Percentiles rank a stretch among this genome's conserved stretches.
Conservation (phyloP, 768 basidiomycete genomes). For the Boletales sp. region DNA sequence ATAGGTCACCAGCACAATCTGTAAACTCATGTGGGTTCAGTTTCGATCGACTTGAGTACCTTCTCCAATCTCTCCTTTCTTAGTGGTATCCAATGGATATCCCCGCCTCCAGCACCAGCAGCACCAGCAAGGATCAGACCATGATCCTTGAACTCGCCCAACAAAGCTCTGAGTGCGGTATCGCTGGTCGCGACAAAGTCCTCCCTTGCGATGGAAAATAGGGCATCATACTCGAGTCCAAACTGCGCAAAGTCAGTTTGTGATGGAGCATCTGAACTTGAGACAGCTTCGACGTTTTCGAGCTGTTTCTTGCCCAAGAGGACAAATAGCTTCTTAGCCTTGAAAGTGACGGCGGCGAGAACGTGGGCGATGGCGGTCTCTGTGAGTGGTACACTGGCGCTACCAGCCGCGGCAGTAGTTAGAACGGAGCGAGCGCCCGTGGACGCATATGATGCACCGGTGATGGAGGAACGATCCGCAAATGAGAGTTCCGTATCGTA, state of each 20-base stretch:
- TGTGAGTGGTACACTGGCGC: slow-evolving; percentile 46
- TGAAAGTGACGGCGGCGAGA: slow-evolving; percentile 81
- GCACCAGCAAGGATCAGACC: slow-evolving; percentile 59
- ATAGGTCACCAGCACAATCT: neutral
- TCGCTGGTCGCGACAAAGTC: slow-evolving; percentile 89
- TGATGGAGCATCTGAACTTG: slow-evolving; percentile 7
- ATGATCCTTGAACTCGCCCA: slow-evolving; percentile 93
- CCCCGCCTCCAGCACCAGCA: slow-evolving; percentile 40
- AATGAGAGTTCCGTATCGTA: slow-evolving; percentile 78
- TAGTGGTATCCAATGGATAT: slow-evolving; percentile 85
- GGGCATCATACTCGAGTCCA: slow-evolving; percentile 59
- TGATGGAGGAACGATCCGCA: slow-evolving; percentile 60
- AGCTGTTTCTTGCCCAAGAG: slow-evolving; percentile 71
- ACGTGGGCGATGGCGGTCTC: slow-evolving; percentile 80
- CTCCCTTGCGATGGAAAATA: slow-evolving; percentile 74
- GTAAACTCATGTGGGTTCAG: slow-evolving; percentile 13
- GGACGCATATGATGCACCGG: slow-evolving; percentile 42
- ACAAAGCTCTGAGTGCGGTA: slow-evolving; percentile 71
- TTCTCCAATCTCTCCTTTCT: slow-evolving; percentile 66
- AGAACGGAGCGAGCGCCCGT: slow-evolving; percentile 25
- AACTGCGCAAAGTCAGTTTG: slow-evolving; percentile 38
- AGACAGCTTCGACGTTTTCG: slow-evolving; percentile 40
- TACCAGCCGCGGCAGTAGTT: slow-evolving; percentile 29
- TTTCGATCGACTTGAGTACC: slow-evolving; percentile 36
- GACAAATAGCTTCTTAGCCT: slow-evolving; percentile 78